A percentile compares a stretch with the other conserved stretches of the same genome.
These are phyloP conservation scores for Dalbergia cochinchinensis DNA, from an alignment of 306 rosid species.

Conservation along the genomic window DNA sequence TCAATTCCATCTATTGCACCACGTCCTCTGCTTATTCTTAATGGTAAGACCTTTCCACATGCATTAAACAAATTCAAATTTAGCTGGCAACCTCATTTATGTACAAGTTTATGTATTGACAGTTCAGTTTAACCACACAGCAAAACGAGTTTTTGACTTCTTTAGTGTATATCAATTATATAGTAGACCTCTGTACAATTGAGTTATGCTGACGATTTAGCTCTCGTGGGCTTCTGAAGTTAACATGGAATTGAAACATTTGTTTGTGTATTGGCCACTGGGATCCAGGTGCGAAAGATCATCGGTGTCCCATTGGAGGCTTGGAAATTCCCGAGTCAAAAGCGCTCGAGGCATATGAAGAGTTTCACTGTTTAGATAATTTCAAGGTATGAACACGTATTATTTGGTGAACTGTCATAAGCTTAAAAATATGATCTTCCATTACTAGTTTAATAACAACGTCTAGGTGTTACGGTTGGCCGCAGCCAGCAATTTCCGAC, in stretches of 20 bases:
- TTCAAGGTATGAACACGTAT: slow-evolving; percentile 66
- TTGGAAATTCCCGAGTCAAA: slow-evolving; percentile 55
- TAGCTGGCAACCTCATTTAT: slow-evolving; percentile 24
- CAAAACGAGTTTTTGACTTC: slow-evolving; percentile 26
- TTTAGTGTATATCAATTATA: slow-evolving; percentile 10
- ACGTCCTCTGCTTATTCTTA: slow-evolving; percentile 82
- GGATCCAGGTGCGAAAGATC: slow-evolving; percentile 80
- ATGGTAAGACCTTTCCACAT: slow-evolving; percentile 57
- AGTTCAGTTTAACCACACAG: slow-evolving; percentile 23
- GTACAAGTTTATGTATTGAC: slow-evolving; percentile 1
- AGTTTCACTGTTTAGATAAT: slow-evolving; percentile 52
- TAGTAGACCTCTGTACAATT: slow-evolving; percentile 7
- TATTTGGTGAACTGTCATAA: slow-evolving; percentile 19
- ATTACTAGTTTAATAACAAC: slow-evolving; percentile 31
- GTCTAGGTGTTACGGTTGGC: neutral
- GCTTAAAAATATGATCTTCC: neutral
- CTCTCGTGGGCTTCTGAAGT: slow-evolving; percentile 18
- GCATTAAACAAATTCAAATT: slow-evolving; percentile 29
- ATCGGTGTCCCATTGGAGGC: slow-evolving; percentile 77
- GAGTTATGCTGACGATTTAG: slow-evolving; percentile 25
- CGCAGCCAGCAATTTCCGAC: no score
- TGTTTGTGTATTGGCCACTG: slow-evolving; percentile 42
- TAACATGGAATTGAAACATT: slow-evolving; percentile 32
- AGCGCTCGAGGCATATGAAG: slow-evolving; percentile 57
- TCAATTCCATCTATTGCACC: slow-evolving; percentile 77